Evolutionary conservation across 345 rosid species (phyloP).

Genomic region (Ailanthus altissimus): DNA sequence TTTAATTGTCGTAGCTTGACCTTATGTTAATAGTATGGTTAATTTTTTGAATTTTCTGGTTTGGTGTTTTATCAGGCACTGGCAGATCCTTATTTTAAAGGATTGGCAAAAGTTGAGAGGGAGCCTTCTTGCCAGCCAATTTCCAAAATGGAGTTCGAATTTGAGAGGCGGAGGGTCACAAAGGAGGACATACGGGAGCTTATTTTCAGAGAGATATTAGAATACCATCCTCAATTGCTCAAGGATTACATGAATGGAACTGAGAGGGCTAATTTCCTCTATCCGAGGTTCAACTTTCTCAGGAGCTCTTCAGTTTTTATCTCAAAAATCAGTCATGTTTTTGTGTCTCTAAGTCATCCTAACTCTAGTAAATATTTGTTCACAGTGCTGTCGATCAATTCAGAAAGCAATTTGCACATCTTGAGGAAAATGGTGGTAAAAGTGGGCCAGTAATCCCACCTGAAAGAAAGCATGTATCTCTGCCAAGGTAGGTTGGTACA

Average conservation of each 20-base stretch:
- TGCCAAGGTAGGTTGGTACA: conserved; percentile 61
- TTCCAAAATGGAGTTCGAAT: conserved; percentile 95
- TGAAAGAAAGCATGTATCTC: conserved; percentile 86
- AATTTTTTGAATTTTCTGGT: neutral
- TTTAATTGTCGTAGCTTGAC: neutral
- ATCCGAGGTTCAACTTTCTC: conserved; percentile 66
- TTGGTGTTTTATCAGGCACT: conserved; percentile 56
- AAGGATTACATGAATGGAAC: conserved; percentile 84
- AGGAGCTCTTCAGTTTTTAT: conserved; percentile 3
- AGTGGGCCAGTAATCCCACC: conserved; percentile 65
- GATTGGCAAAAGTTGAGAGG: conserved; percentile 85
- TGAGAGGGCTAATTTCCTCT: conserved; percentile 86
- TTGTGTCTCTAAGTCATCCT: conserved; percentile 18
- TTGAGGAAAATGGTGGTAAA: conserved; percentile 83
- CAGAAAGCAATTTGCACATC: conserved; percentile 86
- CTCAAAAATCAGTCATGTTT: neutral
- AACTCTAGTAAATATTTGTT: conserved; percentile 19
- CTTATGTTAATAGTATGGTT: neutral
- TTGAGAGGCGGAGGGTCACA: conserved; percentile 88
- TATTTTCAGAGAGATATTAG: conserved; percentile 81
- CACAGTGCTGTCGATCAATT: conserved; percentile 92
- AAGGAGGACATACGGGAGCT: conserved; percentile 89
- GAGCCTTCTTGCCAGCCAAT: conserved; percentile 96
- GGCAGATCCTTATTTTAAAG: conserved; percentile 89
- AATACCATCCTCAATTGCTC: conserved; percentile 92